Conservation (phyloP, 2,329 filamentous ascomycete genomes). For the Claviceps citrina region DNA sequence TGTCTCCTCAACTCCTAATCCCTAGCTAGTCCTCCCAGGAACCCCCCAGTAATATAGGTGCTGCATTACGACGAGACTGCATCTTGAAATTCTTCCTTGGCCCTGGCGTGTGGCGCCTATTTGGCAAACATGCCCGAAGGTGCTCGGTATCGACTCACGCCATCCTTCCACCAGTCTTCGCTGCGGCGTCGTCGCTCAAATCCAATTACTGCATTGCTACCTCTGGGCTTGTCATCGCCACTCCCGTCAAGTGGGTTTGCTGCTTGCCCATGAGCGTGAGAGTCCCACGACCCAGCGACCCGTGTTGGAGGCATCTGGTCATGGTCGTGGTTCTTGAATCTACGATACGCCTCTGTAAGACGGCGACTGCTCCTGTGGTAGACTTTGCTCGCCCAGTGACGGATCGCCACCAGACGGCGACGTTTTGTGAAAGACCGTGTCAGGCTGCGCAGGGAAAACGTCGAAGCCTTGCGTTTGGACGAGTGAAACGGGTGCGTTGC, state of each 20-base stretch:
- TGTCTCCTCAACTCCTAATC: too few species aligned
- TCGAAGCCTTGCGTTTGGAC: slow-evolving; percentile 18
- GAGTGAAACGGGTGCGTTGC: neutral
- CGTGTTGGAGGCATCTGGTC: slow-evolving; percentile 5
- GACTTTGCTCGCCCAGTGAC: slow-evolving; percentile 16
- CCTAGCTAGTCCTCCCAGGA: too few species aligned
- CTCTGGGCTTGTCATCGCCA: slow-evolving; percentile 12
- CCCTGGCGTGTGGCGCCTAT: neutral
- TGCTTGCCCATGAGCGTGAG: neutral
- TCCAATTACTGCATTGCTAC: slow-evolving; percentile 12
- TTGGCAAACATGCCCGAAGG: slow-evolving; percentile 5
- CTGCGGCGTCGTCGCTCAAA: slow-evolving; percentile 12
- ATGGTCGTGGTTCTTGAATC: slow-evolving; percentile 14
- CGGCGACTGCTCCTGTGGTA: slow-evolving; percentile 13
- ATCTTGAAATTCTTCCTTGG: neutral
- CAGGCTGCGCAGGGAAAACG: slow-evolving; percentile 17
- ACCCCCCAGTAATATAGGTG: neutral
- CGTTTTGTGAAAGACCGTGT: slow-evolving; percentile 14
- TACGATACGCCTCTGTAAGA: slow-evolving; percentile 13
- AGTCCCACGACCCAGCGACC: neutral
- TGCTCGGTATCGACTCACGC: slow-evolving; percentile 16
- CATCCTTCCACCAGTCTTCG: slow-evolving; percentile 22
- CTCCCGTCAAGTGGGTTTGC: slow-evolving; percentile 6
- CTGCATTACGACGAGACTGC: neutral
- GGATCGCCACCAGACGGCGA: slow-evolving; percentile 12